Evolutionary conservation across 768 basidiomycete species (phyloP), one percentile per base, ranked within the genome.

Genomic region (Psilocybe tampanensis): DNA sequence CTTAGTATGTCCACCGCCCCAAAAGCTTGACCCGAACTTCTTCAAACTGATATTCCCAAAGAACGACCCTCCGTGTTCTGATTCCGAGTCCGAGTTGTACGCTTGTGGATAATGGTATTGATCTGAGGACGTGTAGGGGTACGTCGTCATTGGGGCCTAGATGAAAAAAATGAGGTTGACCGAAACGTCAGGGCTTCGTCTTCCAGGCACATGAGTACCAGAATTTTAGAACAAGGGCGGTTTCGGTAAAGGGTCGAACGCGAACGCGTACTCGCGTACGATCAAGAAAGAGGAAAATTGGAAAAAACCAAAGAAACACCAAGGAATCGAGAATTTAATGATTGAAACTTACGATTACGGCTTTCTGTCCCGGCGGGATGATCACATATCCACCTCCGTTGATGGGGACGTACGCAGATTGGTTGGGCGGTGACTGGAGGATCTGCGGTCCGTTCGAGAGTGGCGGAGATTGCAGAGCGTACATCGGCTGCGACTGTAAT

Each of bases 51-150:
- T 29, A 17, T 29, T 29, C 26, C 47, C 47, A 33, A 48, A 48
- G 47, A 48, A 48, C 47, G 47, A 48, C 15, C 47, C 47, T 32
- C 26, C 26, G 17, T 29, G 45, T n/a, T 48, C 47, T n/a, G 47
- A 48, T 9, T 32, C 47, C 15, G 47, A 48, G 18, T 48, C 45
- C 7, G 45, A 47, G 45, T 47, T 23, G 22, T 48, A 48, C 32
- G 17, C 29, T n/a, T 29, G 13, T 29, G 26, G 24, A 7, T 48
- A 23, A 29, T 26, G 15, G 24, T n/a, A n/a, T n/a, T 48, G 29
- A 4, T 48, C 47, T 6, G 24, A n/a, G 7, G 47, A n/a, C 29
- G 47, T 3, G 29, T 23, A 48, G 17, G 9, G 22, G 23, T 13
- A 24, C 8, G 22, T 24, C 44, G 44, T 12, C 26, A 23, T n/a